These are phyloP conservation scores for Microcyclospora tardicrescens DNA, from an alignment of 2,329 filamentous ascomycete genomes.

Conservation along the genomic window DNA sequence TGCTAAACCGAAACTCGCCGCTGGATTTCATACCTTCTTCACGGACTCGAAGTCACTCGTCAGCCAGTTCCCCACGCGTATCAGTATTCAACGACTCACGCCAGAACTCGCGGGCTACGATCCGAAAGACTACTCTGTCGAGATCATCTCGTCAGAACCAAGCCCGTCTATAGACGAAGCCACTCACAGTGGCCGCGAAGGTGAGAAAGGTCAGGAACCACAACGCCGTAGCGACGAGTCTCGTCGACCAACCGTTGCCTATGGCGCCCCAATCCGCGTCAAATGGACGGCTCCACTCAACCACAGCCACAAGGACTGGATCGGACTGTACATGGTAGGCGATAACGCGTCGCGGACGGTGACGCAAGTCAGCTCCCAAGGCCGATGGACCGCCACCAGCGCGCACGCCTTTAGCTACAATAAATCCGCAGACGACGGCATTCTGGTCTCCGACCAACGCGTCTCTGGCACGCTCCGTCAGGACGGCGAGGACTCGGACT, in stretches of 20 bases:
- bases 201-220: constrained; percentile 53
- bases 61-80: constrained; percentile 74
- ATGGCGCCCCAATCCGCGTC: constrained; percentile 78
- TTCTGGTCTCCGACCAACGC: constrained; percentile 55
- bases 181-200: constrained; percentile 57
- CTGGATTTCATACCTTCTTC: constrained; percentile 74
- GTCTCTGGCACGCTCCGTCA: constrained; percentile 32
- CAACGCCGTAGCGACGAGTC: constrained; percentile 48
- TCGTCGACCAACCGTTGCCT: constrained; percentile 70
- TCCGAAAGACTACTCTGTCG: constrained; percentile 65
- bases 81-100: constrained; percentile 68
- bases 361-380: constrained; percentile 72
- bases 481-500: constrained; percentile 41
- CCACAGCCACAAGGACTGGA: constrained; percentile 86
- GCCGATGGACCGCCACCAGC: constrained; percentile 78
- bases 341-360: constrained; percentile 79
- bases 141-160: constrained; percentile 52
- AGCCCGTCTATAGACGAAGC: constrained; percentile 27
- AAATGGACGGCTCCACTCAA: constrained; percentile 80
- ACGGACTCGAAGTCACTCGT: constrained; percentile 79
- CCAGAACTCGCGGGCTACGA: constrained; percentile 70
- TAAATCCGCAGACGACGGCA: constrained; percentile 57
- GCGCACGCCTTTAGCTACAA: constrained; percentile 62
- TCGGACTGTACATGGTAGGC: constrained; percentile 89
- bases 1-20: constrained; percentile 72